These are phyloP conservation scores for Ophioceras dolichostomum DNA, from an alignment of 2,329 filamentous ascomycete species.

Conservation along the genomic window DNA sequence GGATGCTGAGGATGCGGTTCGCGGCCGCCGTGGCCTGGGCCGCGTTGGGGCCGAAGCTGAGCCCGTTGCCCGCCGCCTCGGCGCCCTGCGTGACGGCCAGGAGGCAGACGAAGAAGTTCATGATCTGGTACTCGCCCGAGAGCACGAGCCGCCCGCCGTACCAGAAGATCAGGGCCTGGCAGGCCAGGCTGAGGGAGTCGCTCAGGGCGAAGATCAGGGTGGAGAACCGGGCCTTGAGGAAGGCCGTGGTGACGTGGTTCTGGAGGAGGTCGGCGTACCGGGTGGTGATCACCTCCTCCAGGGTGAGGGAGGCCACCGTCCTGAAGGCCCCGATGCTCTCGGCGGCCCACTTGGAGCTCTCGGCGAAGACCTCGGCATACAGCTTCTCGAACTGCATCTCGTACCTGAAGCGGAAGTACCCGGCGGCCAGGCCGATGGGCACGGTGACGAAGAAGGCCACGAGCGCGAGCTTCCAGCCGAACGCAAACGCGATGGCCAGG, in stretches of 20 bases:
- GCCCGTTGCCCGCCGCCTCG: slow-evolving; percentile 53
- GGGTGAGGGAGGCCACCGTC: slow-evolving; percentile 57
- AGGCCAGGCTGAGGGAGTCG: slow-evolving; percentile 51
- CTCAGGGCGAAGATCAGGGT: slow-evolving; percentile 57
- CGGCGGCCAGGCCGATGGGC: slow-evolving; percentile 33
- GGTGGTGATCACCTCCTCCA: slow-evolving; percentile 52
- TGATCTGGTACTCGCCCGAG: slow-evolving; percentile 28
- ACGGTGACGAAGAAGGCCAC: slow-evolving; percentile 51
- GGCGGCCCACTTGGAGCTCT: slow-evolving; percentile 62
- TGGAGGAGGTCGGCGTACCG: slow-evolving; percentile 49
- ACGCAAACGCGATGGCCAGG: slow-evolving; percentile 54
- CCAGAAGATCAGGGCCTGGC: slow-evolving; percentile 54
- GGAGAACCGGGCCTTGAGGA: slow-evolving; percentile 46
- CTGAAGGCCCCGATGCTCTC: slow-evolving; percentile 64
- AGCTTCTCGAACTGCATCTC: slow-evolving; percentile 58
- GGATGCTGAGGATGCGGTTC: slow-evolving; percentile 44
- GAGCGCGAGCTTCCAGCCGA: slow-evolving; percentile 66
- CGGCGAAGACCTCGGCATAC: slow-evolving; percentile 56
- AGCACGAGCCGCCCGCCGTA: slow-evolving; percentile 49
- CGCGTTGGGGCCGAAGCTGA: slow-evolving; percentile 54
- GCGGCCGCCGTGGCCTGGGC: slow-evolving; percentile 46
- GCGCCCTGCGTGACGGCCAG: slow-evolving; percentile 56
- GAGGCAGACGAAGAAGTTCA: slow-evolving; percentile 45
- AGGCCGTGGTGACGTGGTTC: slow-evolving; percentile 47
- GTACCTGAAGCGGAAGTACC: slow-evolving; percentile 40